phyloP scores from a whole-genome alignment of 1,139 yeast species.

The Magnusiomyces fungicola region DNA sequence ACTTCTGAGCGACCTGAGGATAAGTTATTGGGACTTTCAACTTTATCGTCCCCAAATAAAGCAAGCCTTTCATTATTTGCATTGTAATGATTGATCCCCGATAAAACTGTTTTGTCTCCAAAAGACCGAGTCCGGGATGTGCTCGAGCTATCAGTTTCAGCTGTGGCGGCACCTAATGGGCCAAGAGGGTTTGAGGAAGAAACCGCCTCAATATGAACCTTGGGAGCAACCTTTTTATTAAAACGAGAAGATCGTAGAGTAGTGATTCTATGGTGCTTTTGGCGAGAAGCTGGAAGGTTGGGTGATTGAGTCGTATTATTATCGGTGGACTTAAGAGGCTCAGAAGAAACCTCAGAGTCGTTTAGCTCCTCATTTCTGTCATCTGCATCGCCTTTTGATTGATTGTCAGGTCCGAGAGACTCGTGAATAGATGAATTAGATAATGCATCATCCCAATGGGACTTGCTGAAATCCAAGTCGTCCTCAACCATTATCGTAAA shows the following conservation, averaged over 20 bases:
- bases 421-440: background rate
- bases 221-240: constrained; percentile 4
- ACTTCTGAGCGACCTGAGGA: background rate
- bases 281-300: no score
- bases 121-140: background rate
- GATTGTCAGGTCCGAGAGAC: background rate
- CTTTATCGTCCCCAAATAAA: constrained; percentile 11
- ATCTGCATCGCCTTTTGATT: background rate
- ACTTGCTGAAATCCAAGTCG: constrained; percentile 8
- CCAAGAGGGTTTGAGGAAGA: constrained; percentile 11
- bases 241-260: constrained; percentile 11
- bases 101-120: constrained; percentile 7
- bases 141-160: background rate
- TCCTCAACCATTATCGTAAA: constrained; percentile 5
- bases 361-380: background rate
- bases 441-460: constrained; percentile 11
- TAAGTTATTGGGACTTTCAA: background rate
- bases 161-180: constrained; percentile 10
- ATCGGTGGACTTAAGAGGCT: no score
- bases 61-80: constrained; percentile 15
- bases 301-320: no score
- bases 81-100: constrained; percentile 13
- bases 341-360: background rate
- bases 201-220: constrained; percentile 10
- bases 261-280: constrained; percentile 8